These are phyloP conservation scores for Zalerion maritima DNA, from an alignment of 495 filamentous ascomycete genomes.

Conservation along the genomic window DNA sequence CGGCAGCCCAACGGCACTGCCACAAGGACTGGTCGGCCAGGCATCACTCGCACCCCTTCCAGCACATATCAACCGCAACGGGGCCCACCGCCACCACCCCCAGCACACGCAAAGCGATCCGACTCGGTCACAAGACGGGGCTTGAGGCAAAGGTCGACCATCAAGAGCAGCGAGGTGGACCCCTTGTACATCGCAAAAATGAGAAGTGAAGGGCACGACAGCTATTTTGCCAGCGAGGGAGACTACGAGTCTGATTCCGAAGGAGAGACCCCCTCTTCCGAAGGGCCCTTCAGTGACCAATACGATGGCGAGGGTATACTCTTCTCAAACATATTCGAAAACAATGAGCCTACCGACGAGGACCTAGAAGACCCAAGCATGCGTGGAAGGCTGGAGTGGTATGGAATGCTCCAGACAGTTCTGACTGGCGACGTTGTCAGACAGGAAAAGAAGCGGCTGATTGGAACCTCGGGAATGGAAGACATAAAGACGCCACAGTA, in stretches of 20 bases:
- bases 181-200: conserved; percentile 33
- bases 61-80: conserved; percentile 35
- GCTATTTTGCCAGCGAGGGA: conserved; percentile 53
- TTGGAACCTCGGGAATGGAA: conserved; percentile 62
- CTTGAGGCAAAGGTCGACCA: conserved; percentile 62
- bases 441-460: conserved; percentile 91
- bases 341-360: conserved; percentile 74
- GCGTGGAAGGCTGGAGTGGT: conserved; percentile 90
- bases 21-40: conserved; percentile 11
- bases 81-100: conserved; percentile 18
- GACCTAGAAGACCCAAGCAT: conserved; percentile 81
- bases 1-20: conserved; percentile 21
- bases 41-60: conserved; percentile 27
- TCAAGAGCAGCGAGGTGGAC: conserved; percentile 40
- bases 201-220: conserved; percentile 43
- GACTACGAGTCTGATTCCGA: conserved; percentile 77
- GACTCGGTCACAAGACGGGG: conserved; percentile 65
- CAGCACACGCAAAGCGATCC: conserved; percentile 42
- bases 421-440: conserved; percentile 93
- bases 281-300: conserved; percentile 63
- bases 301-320: conserved; percentile 90
- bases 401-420: conserved; percentile 91
- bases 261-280: conserved; percentile 66
- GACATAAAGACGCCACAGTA: conserved; percentile 57
- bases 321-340: conserved; percentile 68